phyloP scores from a whole-genome alignment of 768 basidiomycete species.

The Termitomyces heimii region DNA sequence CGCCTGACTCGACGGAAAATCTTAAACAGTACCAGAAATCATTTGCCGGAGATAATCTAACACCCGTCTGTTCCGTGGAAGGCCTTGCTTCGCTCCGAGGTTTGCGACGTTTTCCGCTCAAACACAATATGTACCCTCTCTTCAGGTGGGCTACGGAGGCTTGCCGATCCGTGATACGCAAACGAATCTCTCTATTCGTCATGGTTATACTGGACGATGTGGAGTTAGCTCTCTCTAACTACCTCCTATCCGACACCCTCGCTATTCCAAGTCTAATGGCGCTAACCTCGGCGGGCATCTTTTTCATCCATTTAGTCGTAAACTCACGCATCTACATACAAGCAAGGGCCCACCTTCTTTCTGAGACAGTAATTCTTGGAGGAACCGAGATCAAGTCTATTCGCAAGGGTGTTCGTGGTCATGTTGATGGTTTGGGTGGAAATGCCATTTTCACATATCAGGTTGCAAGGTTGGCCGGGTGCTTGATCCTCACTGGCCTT shows the following conservation, averaged over 20 bases:
- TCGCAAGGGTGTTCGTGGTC: constrained; percentile 27
- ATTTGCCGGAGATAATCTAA: not conserved
- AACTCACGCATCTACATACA: constrained; percentile 1
- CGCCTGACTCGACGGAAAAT: not conserved
- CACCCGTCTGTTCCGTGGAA: not conserved
- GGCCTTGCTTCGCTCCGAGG: not conserved
- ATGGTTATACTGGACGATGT: not conserved
- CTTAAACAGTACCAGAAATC: not conserved
- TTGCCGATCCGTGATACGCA: not conserved
- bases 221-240: not conserved
- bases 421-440: constrained; percentile 41
- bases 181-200: not conserved
- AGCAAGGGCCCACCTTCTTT: constrained; percentile 2
- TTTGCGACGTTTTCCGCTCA: not conserved
- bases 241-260: constrained; percentile 8
- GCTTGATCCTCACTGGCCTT: constrained; percentile 42
- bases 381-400: not conserved
- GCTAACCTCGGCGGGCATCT: constrained; percentile 8
- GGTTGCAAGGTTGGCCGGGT: constrained; percentile 37
- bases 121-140: not conserved
- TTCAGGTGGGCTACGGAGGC: not conserved
- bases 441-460: constrained; percentile 40
- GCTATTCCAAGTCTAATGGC: constrained; percentile 15
- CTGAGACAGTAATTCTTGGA: not conserved
- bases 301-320: constrained; percentile 12